Base-by-base conservation (phyloP, 345 rosid species). In the Lepidium didymum region DNA sequence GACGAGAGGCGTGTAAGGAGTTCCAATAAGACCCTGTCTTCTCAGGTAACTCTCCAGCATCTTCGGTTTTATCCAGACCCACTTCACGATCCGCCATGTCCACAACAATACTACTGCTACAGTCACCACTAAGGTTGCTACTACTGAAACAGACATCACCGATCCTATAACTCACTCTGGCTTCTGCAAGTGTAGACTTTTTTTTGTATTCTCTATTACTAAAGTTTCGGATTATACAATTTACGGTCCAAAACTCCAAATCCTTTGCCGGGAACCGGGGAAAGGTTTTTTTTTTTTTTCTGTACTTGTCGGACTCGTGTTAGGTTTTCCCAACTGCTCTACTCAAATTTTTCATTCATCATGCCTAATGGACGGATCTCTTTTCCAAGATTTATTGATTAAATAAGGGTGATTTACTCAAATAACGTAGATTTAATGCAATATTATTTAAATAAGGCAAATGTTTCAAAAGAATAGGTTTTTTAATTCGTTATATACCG, bases 31-130 rank as follows among this genome's bases (percentile, higher is more conserved):
- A 25, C 87, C 89, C 35, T 80, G 85, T 43, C 62, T 43, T 74
- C 70, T 80, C 23, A 87, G 64, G 44, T 9, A 45, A 62, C 50
- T 79, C 77, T 83, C 89, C 1, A 85, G 73, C 67, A 36, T 77
- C 80, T 56, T 81, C 0, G 87, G 92, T 68, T 50, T 72, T 34
- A 87, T 62, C 87, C 84, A 83, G 1, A 80, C 69, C 84, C 82
- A 70, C 19, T 74, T 72, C 56, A 77, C 27, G 1, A 77, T 29
- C 66, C 63, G 78, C 85, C 77, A 77, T 67, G 64, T 35, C 79
- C 76, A 71, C 34, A 76, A 31, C 56, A 51, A 49, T 6, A 16
- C 50, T 8, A 49, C 49, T 12, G 52, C 40, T 37, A 40, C 11
- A 46, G 54, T 50, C 25, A 46, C 29, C 41, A 42, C 40, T 10